Base-by-base conservation (phyloP, 1,284 basidiomycete genomes). In the Trametes pubescens region DNA sequence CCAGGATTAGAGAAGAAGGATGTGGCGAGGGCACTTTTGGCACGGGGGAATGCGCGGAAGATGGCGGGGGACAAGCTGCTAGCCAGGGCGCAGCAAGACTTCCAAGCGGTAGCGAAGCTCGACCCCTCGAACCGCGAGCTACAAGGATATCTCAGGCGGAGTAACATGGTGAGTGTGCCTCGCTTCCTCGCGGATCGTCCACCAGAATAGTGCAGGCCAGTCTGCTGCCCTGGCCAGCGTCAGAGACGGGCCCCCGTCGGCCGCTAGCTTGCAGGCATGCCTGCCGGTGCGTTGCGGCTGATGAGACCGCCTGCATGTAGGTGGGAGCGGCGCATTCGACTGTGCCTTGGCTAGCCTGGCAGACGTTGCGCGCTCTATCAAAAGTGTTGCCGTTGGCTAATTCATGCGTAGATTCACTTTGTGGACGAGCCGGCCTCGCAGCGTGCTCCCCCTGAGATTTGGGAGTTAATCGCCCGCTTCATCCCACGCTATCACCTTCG, bases 401-500 rank as follows among this genome's bases (percentile, higher is more conserved):
- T 34, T 13, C 34, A 22, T 2, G 47, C 61, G 59, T 62, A 87
- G 82, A 85, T 86, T 48, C 82, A 81, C 57, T 84, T 84, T 68
- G 76, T 79, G 37, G 75, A 79, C 66, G 82, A 84, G 62, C 86
- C 87, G 7, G 84, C 86, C 1, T 85, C 82, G 5, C 86, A 84
- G 65, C 82, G 86, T 35, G 81, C 82, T 18, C 88, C 88, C 0
- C 77, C 81, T 4, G 88, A 90, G 77, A 80, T 89, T 44, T 90
- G 88, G 88, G 86, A 87, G 61, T 79, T 83, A 26, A 86, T 90
- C 59, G 87, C 87, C 5, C 74, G 77, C 46, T 82, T 84, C 66
- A 86, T 85, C 40, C 86, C 88, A 10, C 82, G 87, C 6, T 85
- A 86, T 66, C 84, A 88, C 71, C 83, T 90, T 26, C 83, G 88